phyloP scores from a whole-genome alignment of 2,329 filamentous ascomycete species.

The Bipolaris victoriae region DNA sequence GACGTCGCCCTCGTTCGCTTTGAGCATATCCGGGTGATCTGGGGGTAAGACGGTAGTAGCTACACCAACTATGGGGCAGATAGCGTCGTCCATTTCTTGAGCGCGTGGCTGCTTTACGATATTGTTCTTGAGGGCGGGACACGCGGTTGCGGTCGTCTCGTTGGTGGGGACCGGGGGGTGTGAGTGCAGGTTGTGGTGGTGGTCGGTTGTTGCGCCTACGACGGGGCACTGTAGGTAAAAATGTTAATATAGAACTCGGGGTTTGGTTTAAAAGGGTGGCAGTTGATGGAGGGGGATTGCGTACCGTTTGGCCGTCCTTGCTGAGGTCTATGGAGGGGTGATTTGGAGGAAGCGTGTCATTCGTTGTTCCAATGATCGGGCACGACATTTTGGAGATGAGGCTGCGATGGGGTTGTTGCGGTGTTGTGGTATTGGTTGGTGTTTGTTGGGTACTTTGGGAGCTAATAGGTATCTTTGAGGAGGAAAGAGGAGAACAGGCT shows the following conservation, averaged over 20 bases:
- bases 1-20: constrained; percentile 48
- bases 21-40: constrained; percentile 50
- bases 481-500: constrained; percentile 1
- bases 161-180: constrained; percentile 49
- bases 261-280: too few relatives aligned
- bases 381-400: constrained; percentile 30
- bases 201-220: constrained; percentile 54
- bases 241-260: too few relatives aligned
- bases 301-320: constrained; percentile 48
- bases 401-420: background rate
- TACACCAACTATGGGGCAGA: constrained; percentile 54
- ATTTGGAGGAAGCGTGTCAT: constrained; percentile 52
- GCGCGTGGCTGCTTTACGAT: constrained; percentile 46
- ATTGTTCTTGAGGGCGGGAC: constrained; percentile 51
- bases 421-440: background rate
- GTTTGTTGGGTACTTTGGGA: too few relatives aligned
- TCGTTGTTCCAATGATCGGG: constrained; percentile 52
- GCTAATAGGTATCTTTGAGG: background rate
- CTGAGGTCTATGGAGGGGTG: constrained; percentile 50
- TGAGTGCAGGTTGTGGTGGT: constrained; percentile 53
- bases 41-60: constrained; percentile 52
- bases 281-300: background rate
- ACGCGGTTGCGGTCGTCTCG: constrained; percentile 44
- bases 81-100: constrained; percentile 51
- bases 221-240: constrained; percentile 47